Conservation (phyloP, 306 rosid genomes). For the Parietaria judaica region DNA sequence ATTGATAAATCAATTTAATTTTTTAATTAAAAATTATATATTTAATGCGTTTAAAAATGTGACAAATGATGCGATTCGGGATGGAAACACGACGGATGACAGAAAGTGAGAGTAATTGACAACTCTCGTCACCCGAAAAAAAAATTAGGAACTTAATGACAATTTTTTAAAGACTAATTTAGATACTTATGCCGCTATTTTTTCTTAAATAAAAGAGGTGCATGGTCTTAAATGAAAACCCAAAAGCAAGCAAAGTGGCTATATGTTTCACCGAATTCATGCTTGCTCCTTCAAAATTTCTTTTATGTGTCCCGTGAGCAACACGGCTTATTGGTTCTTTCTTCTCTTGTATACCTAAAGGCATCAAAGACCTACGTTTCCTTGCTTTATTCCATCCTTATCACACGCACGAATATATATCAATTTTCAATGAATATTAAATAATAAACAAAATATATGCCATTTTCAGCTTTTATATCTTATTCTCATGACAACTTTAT, state of each 20-base stretch:
- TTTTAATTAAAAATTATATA: no score
- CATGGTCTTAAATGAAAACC: constrained; percentile 21
- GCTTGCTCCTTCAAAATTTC: constrained; percentile 7
- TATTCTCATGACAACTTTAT: constrained; percentile 29
- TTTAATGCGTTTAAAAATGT: no score
- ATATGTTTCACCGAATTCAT: constrained; percentile 22
- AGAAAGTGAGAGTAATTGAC: no score
- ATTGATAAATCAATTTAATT: no score
- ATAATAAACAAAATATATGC: constrained; percentile 4
- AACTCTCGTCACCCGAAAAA: no score
- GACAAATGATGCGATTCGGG: no score
- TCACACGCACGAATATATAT: constrained; percentile 53
- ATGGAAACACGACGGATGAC: no score
- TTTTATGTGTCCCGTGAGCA: constrained; percentile 42
- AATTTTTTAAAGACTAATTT: no score
- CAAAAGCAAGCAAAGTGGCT: constrained; percentile 19
- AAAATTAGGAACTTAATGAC: no score
- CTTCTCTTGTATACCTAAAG: no score
- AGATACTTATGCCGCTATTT: no score
- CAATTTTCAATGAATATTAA: constrained; percentile 27
- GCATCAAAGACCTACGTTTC: constrained; percentile 2
- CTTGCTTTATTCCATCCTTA: constrained; percentile 59
- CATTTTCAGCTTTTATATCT: constrained; percentile 19
- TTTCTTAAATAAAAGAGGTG: no score
- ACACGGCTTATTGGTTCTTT: constrained; percentile 32